Base-by-base conservation (phyloP, 768 basidiomycete species). In the Mycena sanguinolenta region DNA sequence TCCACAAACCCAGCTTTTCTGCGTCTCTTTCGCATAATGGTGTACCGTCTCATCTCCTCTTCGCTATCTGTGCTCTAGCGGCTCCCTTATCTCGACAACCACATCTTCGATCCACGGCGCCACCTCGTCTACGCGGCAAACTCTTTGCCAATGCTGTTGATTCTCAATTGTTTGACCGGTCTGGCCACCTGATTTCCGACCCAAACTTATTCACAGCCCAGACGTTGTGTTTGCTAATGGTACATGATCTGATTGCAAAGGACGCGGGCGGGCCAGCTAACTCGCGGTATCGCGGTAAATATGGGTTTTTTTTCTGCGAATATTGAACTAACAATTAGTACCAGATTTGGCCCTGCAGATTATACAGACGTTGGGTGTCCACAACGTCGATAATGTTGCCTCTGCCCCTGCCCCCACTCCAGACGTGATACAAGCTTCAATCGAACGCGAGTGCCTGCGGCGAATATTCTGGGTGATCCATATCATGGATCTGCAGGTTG, bases 381-480 rank as follows among this genome's bases (percentile, higher is more conserved):
- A 90, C 75, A 84, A 84, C 72, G 87, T 89, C 44, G 91, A 93
- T 69, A 85, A 87, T 74, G 87, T 89, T 39, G 85, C 86, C 63
- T 83, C 88, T 70, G 87, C 91, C 44, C 87, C 90, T 55, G 80
- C 87, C 50, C 89, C 89, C 60, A 84, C 89, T 67, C 82, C 88
- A 61, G 87, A 88, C 61, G 88, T 88, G 73, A 89, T 89, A 27
- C 86, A 90, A 70, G 83, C 83, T 63, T 87, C 87, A 55, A 88
- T 92, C 72, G 90, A 93, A 75, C 91, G 89, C 69, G 93, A 95
- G 82, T 92, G 91, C 70, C 84, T 90, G n/a, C 90, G 94, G 54
- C 89, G 94, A 65, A 89, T 92, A 67, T 94, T 95, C 79, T 95
- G 94, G 93, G 83, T 93, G 63, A 88, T 93, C 67, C 88, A 90